These are phyloP conservation scores for Casuarina glauca DNA, from an alignment of 306 rosid genomes.

Conservation along the genomic window DNA sequence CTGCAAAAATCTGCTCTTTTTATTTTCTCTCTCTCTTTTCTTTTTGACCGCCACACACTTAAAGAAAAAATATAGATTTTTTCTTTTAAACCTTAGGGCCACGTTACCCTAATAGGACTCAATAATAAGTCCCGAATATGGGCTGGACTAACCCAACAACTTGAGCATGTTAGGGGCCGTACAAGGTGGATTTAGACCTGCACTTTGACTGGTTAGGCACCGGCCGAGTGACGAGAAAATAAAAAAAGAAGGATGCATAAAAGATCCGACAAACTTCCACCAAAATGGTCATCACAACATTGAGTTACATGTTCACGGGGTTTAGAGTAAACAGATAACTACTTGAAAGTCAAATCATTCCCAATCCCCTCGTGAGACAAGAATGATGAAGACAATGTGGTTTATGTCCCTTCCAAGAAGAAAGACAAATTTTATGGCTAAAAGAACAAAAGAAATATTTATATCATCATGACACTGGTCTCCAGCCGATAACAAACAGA, in stretches of 20 bases:
- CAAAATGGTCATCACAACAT: not conserved
- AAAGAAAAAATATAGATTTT: too few species aligned
- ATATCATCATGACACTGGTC: too few species aligned
- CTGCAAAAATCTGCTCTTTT: too few species aligned
- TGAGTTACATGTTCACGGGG: not conserved
- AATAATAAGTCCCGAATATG: too few species aligned
- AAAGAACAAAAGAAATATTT: not conserved
- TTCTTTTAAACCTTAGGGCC: too few species aligned
- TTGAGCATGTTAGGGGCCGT: not conserved
- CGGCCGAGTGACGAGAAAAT: not conserved
- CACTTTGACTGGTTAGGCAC: not conserved
- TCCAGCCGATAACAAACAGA: not conserved
- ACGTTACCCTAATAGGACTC: too few species aligned
- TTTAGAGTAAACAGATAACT: not conserved
- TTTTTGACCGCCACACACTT: too few species aligned
- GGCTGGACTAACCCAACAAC: too few species aligned
- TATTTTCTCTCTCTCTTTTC: too few species aligned
- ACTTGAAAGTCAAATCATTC: not conserved
- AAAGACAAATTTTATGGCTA: not conserved
- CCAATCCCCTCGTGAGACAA: not conserved
- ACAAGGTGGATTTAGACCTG: not conserved
- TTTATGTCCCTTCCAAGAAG: not conserved
- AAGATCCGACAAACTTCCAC: not conserved
- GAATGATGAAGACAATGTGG: not conserved
- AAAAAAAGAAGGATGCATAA: not conserved